Conservation (phyloP, 108 stramenopile genomes). For the Cyclotella sp. region DNA sequence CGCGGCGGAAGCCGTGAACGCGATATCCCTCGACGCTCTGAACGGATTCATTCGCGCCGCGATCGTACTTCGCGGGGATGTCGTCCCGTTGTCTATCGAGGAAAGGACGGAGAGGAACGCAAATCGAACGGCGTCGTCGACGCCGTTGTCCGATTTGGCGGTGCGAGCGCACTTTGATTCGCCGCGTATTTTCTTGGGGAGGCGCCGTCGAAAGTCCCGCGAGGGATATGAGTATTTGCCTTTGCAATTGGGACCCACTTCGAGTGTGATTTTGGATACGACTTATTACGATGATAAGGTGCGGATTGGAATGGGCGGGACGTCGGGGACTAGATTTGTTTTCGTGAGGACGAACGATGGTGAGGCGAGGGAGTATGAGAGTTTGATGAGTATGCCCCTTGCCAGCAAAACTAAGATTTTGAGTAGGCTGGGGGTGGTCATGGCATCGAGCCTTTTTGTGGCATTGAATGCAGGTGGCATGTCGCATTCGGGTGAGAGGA, state of each 20-base stretch:
- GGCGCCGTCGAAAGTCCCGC: neutral
- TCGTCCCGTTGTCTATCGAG: constrained; percentile 53
- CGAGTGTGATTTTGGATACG: constrained; percentile 76
- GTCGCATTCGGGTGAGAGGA: neutral
- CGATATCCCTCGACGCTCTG: constrained; percentile 64
- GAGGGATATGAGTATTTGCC: constrained; percentile 32
- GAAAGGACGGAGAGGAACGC: constrained; percentile 34
- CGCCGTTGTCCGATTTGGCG: constrained; percentile 58
- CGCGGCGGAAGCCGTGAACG: constrained; percentile 77
- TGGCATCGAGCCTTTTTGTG: constrained; percentile 27
- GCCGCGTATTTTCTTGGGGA: constrained; percentile 70
- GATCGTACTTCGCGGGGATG: constrained; percentile 77
- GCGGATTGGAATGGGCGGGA: constrained; percentile 76
- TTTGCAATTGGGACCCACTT: constrained; percentile 61
- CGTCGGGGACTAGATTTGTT: constrained; percentile 74
- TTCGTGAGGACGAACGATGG: constrained; percentile 48
- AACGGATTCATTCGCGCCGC: constrained; percentile 54
- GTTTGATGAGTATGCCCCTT: constrained; percentile 30
- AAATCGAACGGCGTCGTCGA: constrained; percentile 21
- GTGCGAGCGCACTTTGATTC: constrained; percentile 74
- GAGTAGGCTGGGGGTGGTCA: constrained; percentile 24
- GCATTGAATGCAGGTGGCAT: constrained; percentile 19
- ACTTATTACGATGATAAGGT: constrained; percentile 58
- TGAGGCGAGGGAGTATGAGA: constrained; percentile 39
- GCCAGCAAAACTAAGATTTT: constrained; percentile 33